These are phyloP conservation scores for Crithidia sp. DNA, from an alignment of 208 protist genomes.

Conservation along the genomic window DNA sequence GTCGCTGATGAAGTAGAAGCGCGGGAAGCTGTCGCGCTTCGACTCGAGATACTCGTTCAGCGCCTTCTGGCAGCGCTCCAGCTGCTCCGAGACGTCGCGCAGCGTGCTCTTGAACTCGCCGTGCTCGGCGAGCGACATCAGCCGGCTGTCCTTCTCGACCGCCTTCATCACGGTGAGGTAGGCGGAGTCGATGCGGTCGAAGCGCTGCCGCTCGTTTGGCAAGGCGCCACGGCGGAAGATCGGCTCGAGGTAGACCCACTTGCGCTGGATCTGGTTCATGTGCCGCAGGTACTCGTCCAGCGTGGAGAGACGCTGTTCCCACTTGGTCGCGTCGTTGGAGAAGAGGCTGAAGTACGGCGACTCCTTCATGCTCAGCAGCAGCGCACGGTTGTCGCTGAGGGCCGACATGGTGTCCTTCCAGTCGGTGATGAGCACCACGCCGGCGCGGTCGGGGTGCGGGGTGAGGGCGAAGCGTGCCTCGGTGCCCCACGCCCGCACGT, in stretches of 20 bases:
- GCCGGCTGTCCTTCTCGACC: constrained; percentile 80
- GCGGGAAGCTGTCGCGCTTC: constrained; percentile 96
- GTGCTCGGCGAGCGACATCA: constrained; percentile 87
- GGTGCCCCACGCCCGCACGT: constrained; percentile 93
- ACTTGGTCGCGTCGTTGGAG: constrained; percentile 87
- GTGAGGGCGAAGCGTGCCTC: constrained; percentile 87
- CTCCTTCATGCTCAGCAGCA: constrained; percentile 97
- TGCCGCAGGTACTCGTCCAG: constrained; percentile 93
- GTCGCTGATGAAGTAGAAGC: constrained; percentile 99
- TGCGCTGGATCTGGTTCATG: constrained; percentile 98
- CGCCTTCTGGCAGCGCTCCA: constrained; percentile 97
- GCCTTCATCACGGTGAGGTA: constrained; percentile 94
- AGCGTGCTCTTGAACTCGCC: constrained; percentile 86
- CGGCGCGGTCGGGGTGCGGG: constrained; percentile 71
- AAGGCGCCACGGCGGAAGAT: constrained; percentile 97
- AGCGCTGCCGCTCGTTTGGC: constrained; percentile 96
- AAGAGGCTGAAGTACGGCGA: constrained; percentile 96
- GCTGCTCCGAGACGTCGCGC: constrained; percentile 92
- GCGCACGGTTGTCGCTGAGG: constrained; percentile 96
- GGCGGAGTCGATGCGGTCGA: constrained; percentile 94
- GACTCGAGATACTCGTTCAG: constrained; percentile 98
- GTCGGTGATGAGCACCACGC: constrained; percentile 95
- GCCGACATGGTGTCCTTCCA: constrained; percentile 97
- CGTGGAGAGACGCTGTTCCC: constrained; percentile 91
- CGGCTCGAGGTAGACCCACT: constrained; percentile 99